Percentiles rank a stretch among this genome's conserved stretches.
phyloP scores from a whole-genome alignment of 495 filamentous ascomycete genomes.

The Penicillium soppii region DNA sequence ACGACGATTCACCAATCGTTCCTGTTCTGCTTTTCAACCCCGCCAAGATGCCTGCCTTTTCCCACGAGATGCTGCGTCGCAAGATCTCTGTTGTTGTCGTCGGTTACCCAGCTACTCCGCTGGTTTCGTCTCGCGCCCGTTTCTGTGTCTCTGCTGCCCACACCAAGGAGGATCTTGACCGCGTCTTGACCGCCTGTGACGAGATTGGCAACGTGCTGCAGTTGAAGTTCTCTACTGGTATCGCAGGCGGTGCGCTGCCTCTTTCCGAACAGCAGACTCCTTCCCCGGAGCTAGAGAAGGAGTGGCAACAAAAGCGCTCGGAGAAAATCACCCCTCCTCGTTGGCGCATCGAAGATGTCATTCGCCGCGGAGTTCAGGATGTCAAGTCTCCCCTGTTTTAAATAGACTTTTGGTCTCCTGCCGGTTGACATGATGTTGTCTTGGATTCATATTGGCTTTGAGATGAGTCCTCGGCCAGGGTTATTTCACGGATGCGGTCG shows the following conservation, averaged over 20 bases:
- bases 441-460: slow-evolving; percentile 17
- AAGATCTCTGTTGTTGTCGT: slow-evolving; percentile 99
- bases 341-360: slow-evolving; percentile 79
- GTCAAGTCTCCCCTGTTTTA: slow-evolving; percentile 64
- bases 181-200: slow-evolving; percentile 84
- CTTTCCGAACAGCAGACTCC: slow-evolving; percentile 64
- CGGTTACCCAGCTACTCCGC: slow-evolving; percentile 95
- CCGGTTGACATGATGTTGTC: slow-evolving; percentile 15
- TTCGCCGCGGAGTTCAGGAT: slow-evolving; percentile 76
- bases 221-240: slow-evolving; percentile 91
- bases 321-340: slow-evolving; percentile 65
- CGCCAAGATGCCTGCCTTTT: slow-evolving; percentile 96
- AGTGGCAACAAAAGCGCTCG: slow-evolving; percentile 46
- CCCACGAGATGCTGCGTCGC: slow-evolving; percentile 94
- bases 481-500: slow-evolving; percentile 30
- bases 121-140: slow-evolving; percentile 88
- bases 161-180: slow-evolving; percentile 96
- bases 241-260: slow-evolving; percentile 82
- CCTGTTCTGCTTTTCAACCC: slow-evolving; percentile 93
- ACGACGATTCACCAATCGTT: slow-evolving; percentile 97
- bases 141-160: slow-evolving; percentile 96
- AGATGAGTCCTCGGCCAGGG: slow-evolving; percentile 12
- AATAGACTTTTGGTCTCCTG: slow-evolving; percentile 2
- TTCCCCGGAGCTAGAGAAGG: slow-evolving; percentile 71
- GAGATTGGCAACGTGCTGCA: slow-evolving; percentile 90